Conservation (phyloP, 1,284 basidiomycete species). For the Meira miltonrushii region DNA sequence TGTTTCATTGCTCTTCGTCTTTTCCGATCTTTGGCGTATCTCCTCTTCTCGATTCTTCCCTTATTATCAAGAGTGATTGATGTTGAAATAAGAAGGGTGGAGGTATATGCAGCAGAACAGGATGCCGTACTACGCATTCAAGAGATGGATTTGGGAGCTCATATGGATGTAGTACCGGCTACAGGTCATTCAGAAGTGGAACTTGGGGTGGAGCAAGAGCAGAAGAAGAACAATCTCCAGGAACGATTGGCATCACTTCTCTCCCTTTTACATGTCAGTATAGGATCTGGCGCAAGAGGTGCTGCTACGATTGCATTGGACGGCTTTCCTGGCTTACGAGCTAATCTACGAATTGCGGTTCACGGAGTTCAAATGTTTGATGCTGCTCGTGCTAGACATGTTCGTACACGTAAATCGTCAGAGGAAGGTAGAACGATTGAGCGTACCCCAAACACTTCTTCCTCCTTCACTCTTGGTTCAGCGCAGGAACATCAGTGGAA, state of each 20-base stretch:
- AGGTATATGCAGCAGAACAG: slow-evolving; percentile 29
- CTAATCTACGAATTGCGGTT: slow-evolving; percentile 21
- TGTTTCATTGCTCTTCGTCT: slow-evolving; percentile 14
- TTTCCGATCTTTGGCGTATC: slow-evolving; percentile 26
- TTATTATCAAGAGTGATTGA: slow-evolving; percentile 38
- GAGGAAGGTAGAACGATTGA: neutral
- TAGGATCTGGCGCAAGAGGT: slow-evolving; percentile 30
- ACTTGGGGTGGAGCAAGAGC: neutral
- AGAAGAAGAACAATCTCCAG: neutral
- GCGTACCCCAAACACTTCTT: neutral
- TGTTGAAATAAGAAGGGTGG: slow-evolving; percentile 35
- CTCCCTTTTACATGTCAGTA: slow-evolving; percentile 23
- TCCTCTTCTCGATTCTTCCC: slow-evolving; percentile 33
- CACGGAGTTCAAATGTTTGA: slow-evolving; percentile 35
- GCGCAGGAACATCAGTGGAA: neutral
- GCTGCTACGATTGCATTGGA: slow-evolving; percentile 30
- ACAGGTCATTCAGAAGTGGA: neutral
- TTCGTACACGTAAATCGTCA: neutral
- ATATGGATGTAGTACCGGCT: no score
- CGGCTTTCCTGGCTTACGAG: slow-evolving; percentile 31
- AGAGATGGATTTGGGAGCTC: slow-evolving; percentile 17
- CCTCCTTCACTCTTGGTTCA: neutral
- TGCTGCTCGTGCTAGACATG: slow-evolving; percentile 11
- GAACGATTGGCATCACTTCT: slow-evolving; percentile 4
- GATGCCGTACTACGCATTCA: slow-evolving; percentile 28